Percentiles rank a stretch among this genome's conserved stretches.
Conservation (phyloP, 768 basidiomycete species). For the Russula foetens region DNA sequence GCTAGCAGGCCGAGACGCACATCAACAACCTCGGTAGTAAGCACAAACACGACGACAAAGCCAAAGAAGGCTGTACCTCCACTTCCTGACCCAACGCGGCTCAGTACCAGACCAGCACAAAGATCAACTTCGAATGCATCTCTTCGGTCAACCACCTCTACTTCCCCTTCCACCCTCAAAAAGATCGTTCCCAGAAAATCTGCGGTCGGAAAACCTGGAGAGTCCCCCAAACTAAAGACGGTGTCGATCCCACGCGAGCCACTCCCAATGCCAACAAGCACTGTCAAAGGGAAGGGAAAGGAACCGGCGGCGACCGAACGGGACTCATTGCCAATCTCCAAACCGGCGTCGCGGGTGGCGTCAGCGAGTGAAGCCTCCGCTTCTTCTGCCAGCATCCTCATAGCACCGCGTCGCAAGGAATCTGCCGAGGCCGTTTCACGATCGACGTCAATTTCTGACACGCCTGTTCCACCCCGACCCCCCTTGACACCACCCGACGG, state of each 20-base stretch:
- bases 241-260: not conserved
- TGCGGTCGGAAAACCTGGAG: not conserved
- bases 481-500: not conserved
- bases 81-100: constrained; percentile 11
- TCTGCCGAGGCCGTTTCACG: constrained; percentile 31
- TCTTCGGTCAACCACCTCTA: constrained; percentile 17
- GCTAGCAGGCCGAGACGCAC: constrained; percentile 12
- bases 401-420: constrained; percentile 30
- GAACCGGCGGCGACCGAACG: constrained; percentile 16
- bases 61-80: constrained; percentile 14
- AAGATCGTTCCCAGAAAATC: constrained; percentile 17
- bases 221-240: constrained; percentile 8
- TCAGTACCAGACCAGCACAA: not conserved
- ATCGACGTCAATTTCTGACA: constrained; percentile 11
- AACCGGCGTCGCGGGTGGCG: not conserved
- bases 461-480: constrained; percentile 4
- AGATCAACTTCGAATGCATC: constrained; percentile 13
- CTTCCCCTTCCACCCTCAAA: constrained; percentile 19
- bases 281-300: constrained; percentile 17
- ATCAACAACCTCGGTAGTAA: constrained; percentile 12
- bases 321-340: not conserved
- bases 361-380: constrained; percentile 13
- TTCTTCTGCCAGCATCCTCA: constrained; percentile 25
- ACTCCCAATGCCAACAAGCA: not conserved
- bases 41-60: constrained; percentile 15